Percentiles rank a stretch among this genome's conserved stretches.
Evolutionary conservation across 306 rosid genomes (phyloP).

Genomic region (Prinsepia uniflora): DNA sequence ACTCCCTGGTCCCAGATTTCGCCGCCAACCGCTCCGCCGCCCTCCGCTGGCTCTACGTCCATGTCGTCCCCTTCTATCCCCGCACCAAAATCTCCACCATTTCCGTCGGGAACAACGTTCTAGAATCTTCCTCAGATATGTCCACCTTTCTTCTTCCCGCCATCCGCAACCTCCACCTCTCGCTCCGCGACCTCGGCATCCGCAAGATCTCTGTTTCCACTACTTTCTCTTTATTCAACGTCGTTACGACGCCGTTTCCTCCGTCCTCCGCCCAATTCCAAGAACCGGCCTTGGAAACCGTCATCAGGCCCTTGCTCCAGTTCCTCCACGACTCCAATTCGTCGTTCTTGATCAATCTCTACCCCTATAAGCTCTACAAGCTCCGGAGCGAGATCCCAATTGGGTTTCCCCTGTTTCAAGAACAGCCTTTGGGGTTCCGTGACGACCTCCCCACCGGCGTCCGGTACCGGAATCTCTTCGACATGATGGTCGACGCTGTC

Average conservation of each 20-base stretch:
- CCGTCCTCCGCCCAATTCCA: constrained; percentile 71
- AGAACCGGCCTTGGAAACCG: constrained; percentile 25
- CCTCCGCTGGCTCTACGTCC: constrained; percentile 54
- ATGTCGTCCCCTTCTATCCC: constrained; percentile 82
- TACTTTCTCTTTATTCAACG: constrained; percentile 57
- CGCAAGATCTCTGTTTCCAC: constrained; percentile 66
- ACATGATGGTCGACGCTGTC: constrained; percentile 73
- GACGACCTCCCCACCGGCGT: constrained; percentile 76
- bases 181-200: constrained; percentile 72
- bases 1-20: constrained; percentile 45
- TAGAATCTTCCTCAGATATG: constrained; percentile 36
- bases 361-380: constrained; percentile 78
- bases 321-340: constrained; percentile 74
- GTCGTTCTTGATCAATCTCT: constrained; percentile 69
- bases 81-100: constrained; percentile 69
- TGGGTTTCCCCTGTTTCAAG: constrained; percentile 67
- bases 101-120: constrained; percentile 74
- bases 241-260: constrained; percentile 56
- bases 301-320: constrained; percentile 57
- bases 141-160: constrained; percentile 55
- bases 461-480: constrained; percentile 72
- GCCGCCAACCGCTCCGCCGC: constrained; percentile 71
- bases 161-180: constrained; percentile 50
- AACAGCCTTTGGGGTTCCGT: constrained; percentile 64
- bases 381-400: constrained; percentile 56